These are phyloP conservation scores for Zizania palustris DNA, from an alignment of 202 grass and related monocot genomes.

Conservation along the genomic window DNA sequence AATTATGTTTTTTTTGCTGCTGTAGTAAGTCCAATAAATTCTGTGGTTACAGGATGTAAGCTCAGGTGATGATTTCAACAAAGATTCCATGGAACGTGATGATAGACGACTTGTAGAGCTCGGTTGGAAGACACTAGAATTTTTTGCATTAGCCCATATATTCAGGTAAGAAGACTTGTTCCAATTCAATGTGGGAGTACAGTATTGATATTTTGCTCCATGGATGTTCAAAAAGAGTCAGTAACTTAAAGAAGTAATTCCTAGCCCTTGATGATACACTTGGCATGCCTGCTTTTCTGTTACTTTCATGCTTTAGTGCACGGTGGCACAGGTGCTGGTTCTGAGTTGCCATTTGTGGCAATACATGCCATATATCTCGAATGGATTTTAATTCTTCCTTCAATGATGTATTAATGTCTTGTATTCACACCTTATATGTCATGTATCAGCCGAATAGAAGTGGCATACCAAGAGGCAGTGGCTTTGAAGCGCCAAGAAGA, in stretches of 20 bases:
- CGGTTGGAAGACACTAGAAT: slow-evolving; percentile 78
- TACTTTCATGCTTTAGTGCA: slow-evolving; percentile 29
- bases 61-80: slow-evolving; percentile 82
- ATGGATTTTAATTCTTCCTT: neutral
- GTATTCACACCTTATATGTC: slow-evolving; percentile 31
- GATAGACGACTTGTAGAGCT: slow-evolving; percentile 79
- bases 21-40: slow-evolving; percentile 27
- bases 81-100: slow-evolving; percentile 79
- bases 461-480: slow-evolving; percentile 93
- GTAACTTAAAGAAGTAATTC: slow-evolving; percentile 13
- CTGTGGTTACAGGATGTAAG: slow-evolving; percentile 67
- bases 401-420: slow-evolving; percentile 8
- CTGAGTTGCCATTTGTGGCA: slow-evolving; percentile 11
- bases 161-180: slow-evolving; percentile 62
- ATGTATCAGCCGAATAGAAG: slow-evolving; percentile 86
- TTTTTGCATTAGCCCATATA: slow-evolving; percentile 82
- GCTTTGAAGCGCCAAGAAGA: slow-evolving; percentile 97
- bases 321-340: neutral
- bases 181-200: slow-evolving; percentile 20
- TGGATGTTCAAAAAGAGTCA: neutral
- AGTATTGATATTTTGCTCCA: slow-evolving; percentile 21
- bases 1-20: slow-evolving; percentile 14
- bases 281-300: slow-evolving; percentile 16
- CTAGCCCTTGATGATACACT: neutral
- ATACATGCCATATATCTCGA: neutral